Conservation (phyloP, 1,284 basidiomycete species). For the Ganoderma lingzhi region DNA sequence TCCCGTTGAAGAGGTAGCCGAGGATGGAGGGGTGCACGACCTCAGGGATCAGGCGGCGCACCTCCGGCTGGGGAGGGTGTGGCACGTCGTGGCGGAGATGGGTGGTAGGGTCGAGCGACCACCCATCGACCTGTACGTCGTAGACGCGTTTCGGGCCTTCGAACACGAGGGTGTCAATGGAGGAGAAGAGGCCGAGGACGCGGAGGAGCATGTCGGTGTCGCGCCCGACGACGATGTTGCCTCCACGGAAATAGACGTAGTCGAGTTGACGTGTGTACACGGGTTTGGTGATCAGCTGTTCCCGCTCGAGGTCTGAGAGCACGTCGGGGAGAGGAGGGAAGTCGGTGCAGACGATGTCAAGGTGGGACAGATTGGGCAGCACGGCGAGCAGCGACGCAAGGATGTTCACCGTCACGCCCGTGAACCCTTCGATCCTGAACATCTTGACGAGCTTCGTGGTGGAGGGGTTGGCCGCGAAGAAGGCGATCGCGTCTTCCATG, state of each 20-base stretch:
- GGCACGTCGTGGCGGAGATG: neutral
- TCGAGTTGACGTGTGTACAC: neutral
- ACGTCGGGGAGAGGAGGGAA: neutral
- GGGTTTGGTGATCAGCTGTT: neutral
- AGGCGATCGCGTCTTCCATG: neutral
- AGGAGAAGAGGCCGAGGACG: neutral
- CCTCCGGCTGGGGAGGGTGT: neutral
- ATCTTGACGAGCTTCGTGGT: neutral
- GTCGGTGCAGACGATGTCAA: neutral
- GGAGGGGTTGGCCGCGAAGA: neutral
- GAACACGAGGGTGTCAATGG: neutral
- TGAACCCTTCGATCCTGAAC: neutral
- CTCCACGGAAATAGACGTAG: neutral
- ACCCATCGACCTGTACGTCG: neutral
- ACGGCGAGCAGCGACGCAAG: neutral
- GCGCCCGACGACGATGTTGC: slow-evolving; percentile 4
- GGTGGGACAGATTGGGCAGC: neutral
- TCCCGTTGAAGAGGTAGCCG: neutral
- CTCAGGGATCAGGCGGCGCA: neutral
- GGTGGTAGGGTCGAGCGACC: neutral
- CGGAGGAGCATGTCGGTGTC: neutral
- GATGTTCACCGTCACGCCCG: neutral
- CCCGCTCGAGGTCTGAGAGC: neutral
- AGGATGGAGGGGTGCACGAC: neutral
- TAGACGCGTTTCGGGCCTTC: neutral